phyloP scores from a whole-genome alignment of 192 early-diverging fungal species.

The Backusella parvicylindrica region DNA sequence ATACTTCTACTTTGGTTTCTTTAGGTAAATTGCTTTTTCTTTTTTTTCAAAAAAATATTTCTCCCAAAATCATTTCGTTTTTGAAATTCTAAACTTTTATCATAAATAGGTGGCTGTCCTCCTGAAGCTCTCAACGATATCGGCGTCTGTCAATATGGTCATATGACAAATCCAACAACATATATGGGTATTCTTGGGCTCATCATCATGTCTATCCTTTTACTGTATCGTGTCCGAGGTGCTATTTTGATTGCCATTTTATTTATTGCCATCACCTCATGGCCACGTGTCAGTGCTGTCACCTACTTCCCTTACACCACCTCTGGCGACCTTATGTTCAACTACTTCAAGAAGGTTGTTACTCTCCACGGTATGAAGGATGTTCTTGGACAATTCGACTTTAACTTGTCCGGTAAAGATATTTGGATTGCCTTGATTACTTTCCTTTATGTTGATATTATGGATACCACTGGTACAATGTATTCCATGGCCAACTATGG shows the following conservation, averaged over 20 bases:
- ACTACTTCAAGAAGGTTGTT: slow-evolving; percentile 69
- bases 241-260: slow-evolving; percentile 69
- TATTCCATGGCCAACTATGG: slow-evolving; percentile 82
- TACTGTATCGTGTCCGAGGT: slow-evolving; percentile 65
- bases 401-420: slow-evolving; percentile 52
- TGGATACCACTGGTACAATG: slow-evolving; percentile 86
- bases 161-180: slow-evolving; percentile 61
- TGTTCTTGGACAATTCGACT: slow-evolving; percentile 60
- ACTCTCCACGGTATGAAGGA: slow-evolving; percentile 59
- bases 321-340: slow-evolving; percentile 56
- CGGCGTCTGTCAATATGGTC: slow-evolving; percentile 52
- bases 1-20: slow-evolving; percentile 62
- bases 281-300: slow-evolving; percentile 62
- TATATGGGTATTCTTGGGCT: slow-evolving; percentile 65
- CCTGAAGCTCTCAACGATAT: slow-evolving; percentile 48
- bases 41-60: neutral
- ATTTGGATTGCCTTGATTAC: slow-evolving; percentile 81
- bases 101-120: slow-evolving; percentile 48
- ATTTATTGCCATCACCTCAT: slow-evolving; percentile 66
- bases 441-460: slow-evolving; percentile 82
- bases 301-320: slow-evolving; percentile 75
- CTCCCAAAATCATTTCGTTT: too few relatives aligned
- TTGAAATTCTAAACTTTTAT: neutral
- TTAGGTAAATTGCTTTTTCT: too few relatives aligned
- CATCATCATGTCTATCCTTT: slow-evolving; percentile 61